Conservation (phyloP, 2,329 filamentous ascomycete species). For the Chaetomium sp. region DNA sequence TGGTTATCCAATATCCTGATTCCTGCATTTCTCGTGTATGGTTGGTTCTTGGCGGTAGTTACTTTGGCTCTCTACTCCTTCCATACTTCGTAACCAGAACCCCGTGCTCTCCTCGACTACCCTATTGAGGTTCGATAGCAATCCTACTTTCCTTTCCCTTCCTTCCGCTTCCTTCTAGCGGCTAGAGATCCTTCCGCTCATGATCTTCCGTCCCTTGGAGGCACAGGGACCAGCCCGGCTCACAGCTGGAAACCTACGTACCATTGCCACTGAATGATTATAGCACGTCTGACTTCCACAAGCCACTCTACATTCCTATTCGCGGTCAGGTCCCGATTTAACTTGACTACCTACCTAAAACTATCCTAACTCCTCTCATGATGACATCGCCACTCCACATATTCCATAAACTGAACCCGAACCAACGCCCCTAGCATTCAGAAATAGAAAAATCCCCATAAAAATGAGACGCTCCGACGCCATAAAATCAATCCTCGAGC, state of each 20-base stretch:
- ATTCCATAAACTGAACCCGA: neutral
- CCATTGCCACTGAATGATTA: neutral
- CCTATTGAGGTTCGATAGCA: neutral
- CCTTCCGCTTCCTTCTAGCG: no score
- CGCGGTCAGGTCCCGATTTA: neutral
- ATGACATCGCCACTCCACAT: neutral
- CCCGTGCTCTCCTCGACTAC: neutral
- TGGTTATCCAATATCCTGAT: no score
- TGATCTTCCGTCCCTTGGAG: no score
- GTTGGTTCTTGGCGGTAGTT: neutral
- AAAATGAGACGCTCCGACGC: neutral
- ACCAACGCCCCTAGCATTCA: neutral
- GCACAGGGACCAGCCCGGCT: no score
- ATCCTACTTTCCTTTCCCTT: neutral
- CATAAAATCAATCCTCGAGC: constrained; percentile 24
- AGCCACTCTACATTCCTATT: neutral
- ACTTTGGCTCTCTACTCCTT: neutral
- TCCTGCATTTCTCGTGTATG: neutral
- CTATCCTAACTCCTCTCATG: neutral
- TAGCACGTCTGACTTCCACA: neutral
- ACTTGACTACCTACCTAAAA: neutral
- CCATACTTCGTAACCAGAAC: no score
- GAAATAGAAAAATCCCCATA: neutral
- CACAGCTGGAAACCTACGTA: neutral
- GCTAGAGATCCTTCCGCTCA: no score